A percentile compares a stretch with the other conserved stretches of the same genome.
These are phyloP conservation scores for Ceratocystis diversiconidia DNA, from an alignment of 2,329 filamentous ascomycete genomes.

Conservation along the genomic window DNA sequence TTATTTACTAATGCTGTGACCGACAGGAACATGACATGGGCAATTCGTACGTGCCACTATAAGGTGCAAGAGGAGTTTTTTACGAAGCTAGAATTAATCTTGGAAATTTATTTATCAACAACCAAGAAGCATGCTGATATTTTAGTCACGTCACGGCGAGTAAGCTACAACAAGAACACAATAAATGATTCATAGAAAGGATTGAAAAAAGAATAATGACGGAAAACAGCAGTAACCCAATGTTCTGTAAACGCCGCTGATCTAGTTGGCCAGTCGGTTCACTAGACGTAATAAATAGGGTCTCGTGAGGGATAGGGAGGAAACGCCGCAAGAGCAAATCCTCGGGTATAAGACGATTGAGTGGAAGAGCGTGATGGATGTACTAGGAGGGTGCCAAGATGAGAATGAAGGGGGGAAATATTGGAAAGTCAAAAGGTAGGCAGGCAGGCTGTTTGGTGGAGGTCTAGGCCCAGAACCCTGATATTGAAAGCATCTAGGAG, in stretches of 20 bases:
- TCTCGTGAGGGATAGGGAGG: not conserved
- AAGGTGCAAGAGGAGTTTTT: not conserved
- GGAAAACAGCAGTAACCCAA: conserved; percentile 1
- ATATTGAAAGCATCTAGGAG: not conserved
- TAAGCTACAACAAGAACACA: not conserved
- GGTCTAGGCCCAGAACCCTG: not conserved
- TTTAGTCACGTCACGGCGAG: not conserved
- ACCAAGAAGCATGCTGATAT: not conserved
- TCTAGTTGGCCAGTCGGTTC: conserved; percentile 5
- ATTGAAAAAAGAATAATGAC: conserved; percentile 15
- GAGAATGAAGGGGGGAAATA: not conserved
- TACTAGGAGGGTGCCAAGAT: not conserved
- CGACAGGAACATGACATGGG: conserved; percentile 51
- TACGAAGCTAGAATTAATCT: not conserved
- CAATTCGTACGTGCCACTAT: conserved; percentile 37
- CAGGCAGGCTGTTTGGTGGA: not conserved
- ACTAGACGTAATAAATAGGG: not conserved
- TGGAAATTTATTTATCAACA: not conserved
- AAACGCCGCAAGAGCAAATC: not conserved
- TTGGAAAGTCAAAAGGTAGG: not conserved
- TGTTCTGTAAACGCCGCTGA: conserved; percentile 1
- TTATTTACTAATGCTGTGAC: conserved; percentile 2
- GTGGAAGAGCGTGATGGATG: not conserved
- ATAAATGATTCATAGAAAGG: conserved; percentile 12
- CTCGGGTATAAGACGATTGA: conserved; percentile 1